phyloP scores from a whole-genome alignment of 2,329 filamentous ascomycete genomes.

The Phialocephala subalpina region DNA sequence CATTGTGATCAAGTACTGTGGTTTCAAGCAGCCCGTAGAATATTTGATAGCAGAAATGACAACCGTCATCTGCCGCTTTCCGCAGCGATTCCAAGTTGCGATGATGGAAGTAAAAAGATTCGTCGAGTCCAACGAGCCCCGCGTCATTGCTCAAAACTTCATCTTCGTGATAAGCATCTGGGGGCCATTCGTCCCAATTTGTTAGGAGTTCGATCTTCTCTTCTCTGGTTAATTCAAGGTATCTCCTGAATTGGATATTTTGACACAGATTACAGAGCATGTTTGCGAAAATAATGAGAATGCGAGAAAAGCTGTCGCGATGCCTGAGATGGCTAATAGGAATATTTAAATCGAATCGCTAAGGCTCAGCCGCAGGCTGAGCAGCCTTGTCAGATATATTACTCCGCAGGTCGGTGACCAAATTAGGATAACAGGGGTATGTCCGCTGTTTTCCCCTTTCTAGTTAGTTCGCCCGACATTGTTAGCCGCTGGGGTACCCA shows the following conservation, averaged over 20 bases:
- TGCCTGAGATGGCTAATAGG: too few species aligned
- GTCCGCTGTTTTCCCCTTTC: too few species aligned
- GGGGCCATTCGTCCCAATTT: constrained; percentile 14
- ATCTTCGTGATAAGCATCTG: constrained; percentile 20
- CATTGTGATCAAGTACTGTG: constrained; percentile 12
- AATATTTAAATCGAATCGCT: too few species aligned
- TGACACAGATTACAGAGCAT: constrained; percentile 23
- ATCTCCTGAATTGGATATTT: constrained; percentile 26
- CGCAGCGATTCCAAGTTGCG: constrained; percentile 20
- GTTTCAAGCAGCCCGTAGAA: constrained; percentile 21
- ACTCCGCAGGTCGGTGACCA: too few species aligned
- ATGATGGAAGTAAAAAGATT: constrained; percentile 28
- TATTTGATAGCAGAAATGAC: constrained; percentile 27
- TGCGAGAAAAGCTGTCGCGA: constrained; percentile 1
- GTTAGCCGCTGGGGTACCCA: too few species aligned
- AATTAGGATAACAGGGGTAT: too few species aligned
- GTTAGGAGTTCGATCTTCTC: constrained; percentile 22
- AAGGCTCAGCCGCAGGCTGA: too few species aligned
- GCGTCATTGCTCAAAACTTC: constrained; percentile 20
- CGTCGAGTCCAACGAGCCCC: constrained; percentile 9
- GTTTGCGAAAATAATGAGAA: constrained; percentile 24
- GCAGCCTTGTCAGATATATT: too few species aligned
- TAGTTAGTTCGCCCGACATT: too few species aligned
- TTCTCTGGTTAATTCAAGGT: constrained; percentile 20
- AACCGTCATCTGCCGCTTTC: constrained; percentile 25